These are phyloP conservation scores for Colletotrichum navitas DNA, from an alignment of 2,329 filamentous ascomycete species.

Conservation along the genomic window DNA sequence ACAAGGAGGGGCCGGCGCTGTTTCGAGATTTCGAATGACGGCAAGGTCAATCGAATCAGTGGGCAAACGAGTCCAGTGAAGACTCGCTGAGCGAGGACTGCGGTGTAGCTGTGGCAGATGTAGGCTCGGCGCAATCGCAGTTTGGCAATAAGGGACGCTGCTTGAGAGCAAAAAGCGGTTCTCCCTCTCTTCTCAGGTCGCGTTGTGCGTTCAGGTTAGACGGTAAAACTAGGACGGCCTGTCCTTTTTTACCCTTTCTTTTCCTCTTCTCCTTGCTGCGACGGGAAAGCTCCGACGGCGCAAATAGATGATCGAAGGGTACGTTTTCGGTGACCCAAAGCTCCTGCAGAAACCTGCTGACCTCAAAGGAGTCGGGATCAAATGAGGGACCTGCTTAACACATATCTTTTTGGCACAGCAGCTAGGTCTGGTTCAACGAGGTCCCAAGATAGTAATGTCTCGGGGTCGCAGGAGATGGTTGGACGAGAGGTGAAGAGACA, in stretches of 20 bases:
- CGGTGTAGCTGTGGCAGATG: not conserved
- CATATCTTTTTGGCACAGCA: constrained; percentile 31
- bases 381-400: constrained; percentile 41
- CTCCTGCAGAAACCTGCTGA: constrained; percentile 89
- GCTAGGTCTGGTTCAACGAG: constrained; percentile 37
- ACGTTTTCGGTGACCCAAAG: constrained; percentile 36
- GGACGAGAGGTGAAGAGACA: not conserved
- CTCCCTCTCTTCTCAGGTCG: constrained; percentile 4
- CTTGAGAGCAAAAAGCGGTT: constrained; percentile 5
- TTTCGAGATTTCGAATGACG: constrained; percentile 39
- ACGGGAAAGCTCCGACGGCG: constrained; percentile 25
- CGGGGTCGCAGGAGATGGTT: constrained; percentile 16
- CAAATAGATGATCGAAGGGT: constrained; percentile 28
- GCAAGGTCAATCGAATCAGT: constrained; percentile 22
- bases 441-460: constrained; percentile 51
- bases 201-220: constrained; percentile 23
- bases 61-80: constrained; percentile 6
- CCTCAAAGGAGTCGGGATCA: constrained; percentile 75
- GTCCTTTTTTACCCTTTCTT: constrained; percentile 24
- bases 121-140: constrained; percentile 2
- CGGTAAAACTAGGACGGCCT: not conserved
- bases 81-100: not conserved
- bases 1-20: constrained; percentile 38
- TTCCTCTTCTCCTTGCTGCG: constrained; percentile 6
- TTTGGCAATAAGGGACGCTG: not conserved